Evolutionary conservation across 2,329 filamentous ascomycete genomes (phyloP).

Genomic region (Juglanconis oblonga): DNA sequence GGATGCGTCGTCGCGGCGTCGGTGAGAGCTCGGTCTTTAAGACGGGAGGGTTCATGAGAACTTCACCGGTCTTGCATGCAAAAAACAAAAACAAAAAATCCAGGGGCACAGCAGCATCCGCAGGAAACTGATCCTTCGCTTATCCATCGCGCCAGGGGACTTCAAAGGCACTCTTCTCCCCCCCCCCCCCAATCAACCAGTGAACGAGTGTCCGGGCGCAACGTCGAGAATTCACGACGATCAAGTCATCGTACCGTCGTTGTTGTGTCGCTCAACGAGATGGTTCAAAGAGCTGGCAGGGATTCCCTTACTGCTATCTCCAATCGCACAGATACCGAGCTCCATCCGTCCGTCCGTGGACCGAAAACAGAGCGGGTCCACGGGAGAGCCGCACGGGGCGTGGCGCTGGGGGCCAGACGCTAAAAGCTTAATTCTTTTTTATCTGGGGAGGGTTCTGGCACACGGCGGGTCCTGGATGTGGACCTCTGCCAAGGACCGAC

Average conservation of each 20-base stretch:
- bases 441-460: background rate
- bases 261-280: no score
- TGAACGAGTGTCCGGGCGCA: no score
- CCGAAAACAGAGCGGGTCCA: background rate
- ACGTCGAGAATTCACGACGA: no score
- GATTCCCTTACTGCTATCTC: background rate
- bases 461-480: background rate
- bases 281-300: background rate
- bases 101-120: background rate
- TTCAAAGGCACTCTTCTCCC: no score
- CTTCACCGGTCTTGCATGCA: background rate
- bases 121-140: background rate
- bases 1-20: background rate
- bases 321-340: background rate
- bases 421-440: background rate
- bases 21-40: background rate
- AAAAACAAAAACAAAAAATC: background rate
- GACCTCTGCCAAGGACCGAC: background rate
- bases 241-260: no score
- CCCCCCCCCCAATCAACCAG: no score
- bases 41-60: slow-evolving; percentile 1
- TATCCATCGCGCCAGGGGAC: background rate
- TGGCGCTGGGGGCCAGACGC: background rate
- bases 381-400: background rate
- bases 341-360: background rate